Evolutionary conservation across 2,329 filamentous ascomycete genomes (phyloP).

Genomic region (Pestalotiopsis sp.): DNA sequence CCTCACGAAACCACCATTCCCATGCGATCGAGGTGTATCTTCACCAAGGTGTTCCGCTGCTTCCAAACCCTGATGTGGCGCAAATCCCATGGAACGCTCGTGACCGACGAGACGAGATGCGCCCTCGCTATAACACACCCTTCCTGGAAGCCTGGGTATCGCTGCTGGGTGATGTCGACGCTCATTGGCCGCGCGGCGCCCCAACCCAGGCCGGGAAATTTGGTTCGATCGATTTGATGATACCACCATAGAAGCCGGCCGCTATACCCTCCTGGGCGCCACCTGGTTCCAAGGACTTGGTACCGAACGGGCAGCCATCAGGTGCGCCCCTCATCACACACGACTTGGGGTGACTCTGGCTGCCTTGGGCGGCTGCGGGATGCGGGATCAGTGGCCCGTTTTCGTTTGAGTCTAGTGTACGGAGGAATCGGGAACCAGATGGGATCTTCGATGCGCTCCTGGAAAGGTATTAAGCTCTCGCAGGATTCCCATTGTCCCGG

Average conservation of each 20-base stretch:
- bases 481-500: too few species aligned
- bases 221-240: neutral
- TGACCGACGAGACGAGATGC: neutral
- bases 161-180: neutral
- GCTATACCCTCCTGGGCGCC: neutral
- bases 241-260: neutral
- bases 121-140: neutral
- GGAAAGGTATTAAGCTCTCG: too few species aligned
- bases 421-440: neutral
- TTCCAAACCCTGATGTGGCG: neutral
- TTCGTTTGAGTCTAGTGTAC: neutral
- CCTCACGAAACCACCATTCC: neutral
- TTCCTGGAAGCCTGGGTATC: neutral
- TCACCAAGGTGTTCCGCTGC: neutral
- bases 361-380: neutral
- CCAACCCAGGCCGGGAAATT: neutral
- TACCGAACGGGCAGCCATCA: neutral
- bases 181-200: neutral
- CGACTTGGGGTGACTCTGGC: neutral
- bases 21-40: neutral
- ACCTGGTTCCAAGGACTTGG: neutral
- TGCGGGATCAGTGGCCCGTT: neutral
- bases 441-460: too few species aligned
- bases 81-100: neutral
- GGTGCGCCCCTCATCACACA: neutral